Evolutionary conservation across 2,329 filamentous ascomycete species (phyloP).

Genomic region (Tolypocladium ophioglossoides): DNA sequence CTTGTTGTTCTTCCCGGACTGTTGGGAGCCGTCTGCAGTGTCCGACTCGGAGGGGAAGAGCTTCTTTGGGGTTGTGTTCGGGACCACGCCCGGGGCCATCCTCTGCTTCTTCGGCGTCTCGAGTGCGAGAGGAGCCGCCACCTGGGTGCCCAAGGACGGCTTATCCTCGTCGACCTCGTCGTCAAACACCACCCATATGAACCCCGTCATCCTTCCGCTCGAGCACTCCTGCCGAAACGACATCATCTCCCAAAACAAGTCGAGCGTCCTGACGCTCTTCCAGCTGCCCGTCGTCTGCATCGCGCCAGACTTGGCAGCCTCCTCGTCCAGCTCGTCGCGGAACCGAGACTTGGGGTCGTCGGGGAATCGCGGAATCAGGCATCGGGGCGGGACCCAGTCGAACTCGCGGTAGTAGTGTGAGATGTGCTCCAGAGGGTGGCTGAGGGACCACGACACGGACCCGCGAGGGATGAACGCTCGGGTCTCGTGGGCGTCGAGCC

Average conservation of each 20-base stretch:
- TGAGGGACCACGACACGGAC: conserved; percentile 55
- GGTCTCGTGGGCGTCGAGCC: conserved; percentile 72
- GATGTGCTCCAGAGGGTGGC: conserved; percentile 57
- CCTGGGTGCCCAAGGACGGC: conserved; percentile 4
- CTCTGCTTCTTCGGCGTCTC: conserved; percentile 23
- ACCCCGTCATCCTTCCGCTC: conserved; percentile 82
- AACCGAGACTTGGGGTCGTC: conserved; percentile 94
- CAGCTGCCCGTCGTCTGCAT: conserved; percentile 56
- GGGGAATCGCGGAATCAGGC: conserved; percentile 80
- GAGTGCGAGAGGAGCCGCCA: conserved; percentile 9
- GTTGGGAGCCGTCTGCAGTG: background rate
- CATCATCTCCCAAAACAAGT: conserved; percentile 99
- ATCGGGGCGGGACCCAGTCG: conserved; percentile 60
- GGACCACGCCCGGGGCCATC: conserved; percentile 12
- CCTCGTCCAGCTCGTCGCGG: conserved; percentile 78
- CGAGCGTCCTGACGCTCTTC: conserved; percentile 72
- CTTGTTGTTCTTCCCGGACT: conserved; percentile 5
- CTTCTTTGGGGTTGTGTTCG: conserved; percentile 22
- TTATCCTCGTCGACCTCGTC: conserved; percentile 21
- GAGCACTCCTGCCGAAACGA: conserved; percentile 93
- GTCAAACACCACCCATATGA: conserved; percentile 86
- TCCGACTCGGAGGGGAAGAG: conserved; percentile 13
- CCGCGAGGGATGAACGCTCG: conserved; percentile 61
- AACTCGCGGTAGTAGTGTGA: conserved; percentile 51
- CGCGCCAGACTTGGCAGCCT: conserved; percentile 48